Base-by-base conservation (phyloP, 768 basidiomycete species). In the Pulveroboletus ravenelii region DNA sequence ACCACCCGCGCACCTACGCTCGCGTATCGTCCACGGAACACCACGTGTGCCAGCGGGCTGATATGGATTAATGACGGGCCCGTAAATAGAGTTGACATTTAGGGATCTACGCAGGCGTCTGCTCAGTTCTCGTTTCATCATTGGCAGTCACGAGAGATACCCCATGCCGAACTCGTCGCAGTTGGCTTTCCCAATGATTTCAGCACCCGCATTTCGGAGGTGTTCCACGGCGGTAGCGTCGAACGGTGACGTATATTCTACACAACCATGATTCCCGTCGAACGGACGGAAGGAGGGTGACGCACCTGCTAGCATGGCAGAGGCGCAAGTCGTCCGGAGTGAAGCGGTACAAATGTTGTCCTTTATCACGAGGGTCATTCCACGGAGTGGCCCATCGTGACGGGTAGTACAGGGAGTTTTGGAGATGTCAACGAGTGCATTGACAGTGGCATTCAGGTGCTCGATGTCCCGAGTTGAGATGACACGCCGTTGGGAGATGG, bases 131-230 rank as follows among this genome's bases (percentile, higher is more conserved):
- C 23, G 18, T 17, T 14, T 17, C 32, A 37, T 39, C 14, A 10
- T 13, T 5, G 32, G 31, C 37, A 6, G 35, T 10, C 41, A 29
- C 31, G 49, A 30, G 36, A 68, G 82, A 17, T 51, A 93, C 87
- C 95, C 95, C 95, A 98, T 98, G 1, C 95, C 95, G 68, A 98
- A 98, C 69, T 98, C 94, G 64, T 99, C 95, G 66, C 92, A 91
- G 63, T 95, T 94, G 1, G 93, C 85, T 70, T 96, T 96, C 1
- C 93, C 95, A 2, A 87, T 62, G 10, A 97, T 77, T 15, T 80
- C 68, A 0, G 85, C 92, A 0, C 92, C 93, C 0, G 60, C 60
- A 1, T 72, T 54, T 1, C 75, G 73, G 3, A 98, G 68, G 10
- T 84, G 69, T 5, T 69, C 52, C 0, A 96, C 89, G 6, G 87